A percentile compares a stretch with the other conserved stretches of the same genome.
These are phyloP conservation scores for Fusarium pseudocircinatum DNA, from an alignment of 2,329 filamentous ascomycete species.

Conservation along the genomic window DNA sequence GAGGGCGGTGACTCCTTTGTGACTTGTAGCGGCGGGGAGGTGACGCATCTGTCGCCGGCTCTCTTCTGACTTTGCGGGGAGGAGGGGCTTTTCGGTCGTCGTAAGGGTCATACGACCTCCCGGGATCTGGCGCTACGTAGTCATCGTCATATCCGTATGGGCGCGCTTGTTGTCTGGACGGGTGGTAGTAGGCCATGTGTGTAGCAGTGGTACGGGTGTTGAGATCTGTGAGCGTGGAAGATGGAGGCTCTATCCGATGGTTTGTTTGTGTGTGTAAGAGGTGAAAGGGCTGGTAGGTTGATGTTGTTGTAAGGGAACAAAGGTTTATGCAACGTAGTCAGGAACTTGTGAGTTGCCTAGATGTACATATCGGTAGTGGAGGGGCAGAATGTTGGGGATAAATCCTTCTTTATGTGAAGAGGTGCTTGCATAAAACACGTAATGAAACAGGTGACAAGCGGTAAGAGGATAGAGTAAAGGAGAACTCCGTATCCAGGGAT, in stretches of 20 bases:
- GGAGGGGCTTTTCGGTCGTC: constrained; percentile 18
- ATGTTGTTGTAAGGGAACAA: background rate
- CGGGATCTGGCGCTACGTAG: constrained; percentile 31
- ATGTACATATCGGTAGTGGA: constrained; percentile 16
- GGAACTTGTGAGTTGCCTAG: background rate
- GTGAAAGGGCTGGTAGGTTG: background rate
- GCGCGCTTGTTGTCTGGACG: constrained; percentile 37
- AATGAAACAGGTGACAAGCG: constrained; percentile 11
- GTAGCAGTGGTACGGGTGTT: background rate
- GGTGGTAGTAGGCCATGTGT: constrained; percentile 41
- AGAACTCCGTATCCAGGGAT: constrained; percentile 1
- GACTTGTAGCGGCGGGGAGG: constrained; percentile 40
- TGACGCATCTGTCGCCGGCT: constrained; percentile 11
- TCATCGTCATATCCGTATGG: constrained; percentile 41
- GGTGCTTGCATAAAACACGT: constrained; percentile 3
- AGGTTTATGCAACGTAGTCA: background rate
- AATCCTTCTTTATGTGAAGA: constrained; percentile 36
- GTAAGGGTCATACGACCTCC: constrained; percentile 34
- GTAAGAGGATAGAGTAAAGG: constrained; percentile 5
- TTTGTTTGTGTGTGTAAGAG: background rate
- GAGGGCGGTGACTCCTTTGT: constrained; percentile 31
- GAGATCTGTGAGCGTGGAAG: background rate
- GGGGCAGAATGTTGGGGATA: constrained; percentile 7
- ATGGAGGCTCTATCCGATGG: background rate
- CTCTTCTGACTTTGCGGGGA: constrained; percentile 21